A percentile compares a stretch with the other conserved stretches of the same genome.
Evolutionary conservation across 129 eudicot genomes (phyloP).

Genomic region (Tagetes patula): DNA sequence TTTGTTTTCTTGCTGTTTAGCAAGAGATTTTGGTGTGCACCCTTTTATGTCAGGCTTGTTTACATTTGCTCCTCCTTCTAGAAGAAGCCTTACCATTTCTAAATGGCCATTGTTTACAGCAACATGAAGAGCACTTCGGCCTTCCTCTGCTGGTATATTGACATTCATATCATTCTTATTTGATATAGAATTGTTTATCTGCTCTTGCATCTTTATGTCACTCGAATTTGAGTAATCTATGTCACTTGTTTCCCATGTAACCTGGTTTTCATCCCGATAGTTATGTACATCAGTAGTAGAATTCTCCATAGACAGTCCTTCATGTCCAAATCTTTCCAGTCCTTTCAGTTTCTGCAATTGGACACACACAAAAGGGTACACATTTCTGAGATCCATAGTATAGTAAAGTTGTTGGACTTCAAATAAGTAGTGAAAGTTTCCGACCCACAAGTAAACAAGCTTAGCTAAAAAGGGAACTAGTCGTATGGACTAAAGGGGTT

Average conservation of each 20-base stretch:
- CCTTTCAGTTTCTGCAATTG: conserved; percentile 15
- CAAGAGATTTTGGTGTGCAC: conserved; percentile 48
- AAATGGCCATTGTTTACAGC: conserved; percentile 52
- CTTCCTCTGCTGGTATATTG: conserved; percentile 44
- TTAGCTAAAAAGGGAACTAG: conserved; percentile 8
- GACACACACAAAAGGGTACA: neutral
- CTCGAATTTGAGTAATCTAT: conserved; percentile 30
- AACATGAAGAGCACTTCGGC: conserved; percentile 51
- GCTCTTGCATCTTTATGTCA: conserved; percentile 17
- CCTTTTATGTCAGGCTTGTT: conserved; percentile 52
- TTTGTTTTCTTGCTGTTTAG: conserved; percentile 46
- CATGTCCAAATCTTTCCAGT: conserved; percentile 8
- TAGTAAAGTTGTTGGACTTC: neutral
- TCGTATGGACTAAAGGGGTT: neutral
- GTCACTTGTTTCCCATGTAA: conserved; percentile 29
- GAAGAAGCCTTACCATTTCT: conserved; percentile 46
- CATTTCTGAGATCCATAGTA: neutral
- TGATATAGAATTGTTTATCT: conserved; percentile 4
- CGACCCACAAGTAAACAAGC: neutral
- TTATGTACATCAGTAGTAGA: conserved; percentile 22
- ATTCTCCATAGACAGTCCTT: conserved; percentile 28
- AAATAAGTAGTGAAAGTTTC: neutral
- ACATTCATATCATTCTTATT: conserved; percentile 29
- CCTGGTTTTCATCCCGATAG: conserved; percentile 28
- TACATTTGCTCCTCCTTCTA: conserved; percentile 48